Evolutionary conservation across 331 rosid species (phyloP), one percentile per base, ranked within the genome.

Genomic region (Rosa hybrid): DNA sequence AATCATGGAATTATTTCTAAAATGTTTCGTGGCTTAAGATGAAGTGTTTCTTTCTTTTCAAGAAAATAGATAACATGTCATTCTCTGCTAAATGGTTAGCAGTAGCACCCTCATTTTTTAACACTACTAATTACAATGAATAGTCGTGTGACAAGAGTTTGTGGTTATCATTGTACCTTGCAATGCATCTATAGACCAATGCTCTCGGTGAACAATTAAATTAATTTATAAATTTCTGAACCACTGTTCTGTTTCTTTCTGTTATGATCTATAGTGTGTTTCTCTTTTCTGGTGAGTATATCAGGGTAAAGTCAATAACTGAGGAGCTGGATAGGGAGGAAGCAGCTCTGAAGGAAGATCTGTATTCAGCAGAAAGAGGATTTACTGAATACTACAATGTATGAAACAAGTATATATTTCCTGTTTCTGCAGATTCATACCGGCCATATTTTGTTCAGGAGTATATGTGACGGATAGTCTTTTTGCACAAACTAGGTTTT

Each of bases 271-370:
- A n/a, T 76, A 56, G 12, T 57, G 38, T 41, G 23, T 8, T 57
- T 42, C 27, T 51, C 51, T 42, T 53, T 69, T 80, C 73, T 27
- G 77, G 64, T 78, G 53, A 73, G 56, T 72, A 14, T 83, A 74
- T 82, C 87, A 93, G 99, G 88, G 94, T 93, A 83, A 91, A 93
- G 86, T 81, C 89, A 87, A 88, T 93, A 81, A 96, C 88, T 49
- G 97, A 90, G 86, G 99, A 93, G 82, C 87, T 89, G 75, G 97
- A 93, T 83, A 88, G 91, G 89, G 98, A 96, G 83, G 99, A 93
- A 90, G 85, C 90, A 56, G 94, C 96, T 72, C 72, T 96, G 72
- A 85, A 94, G 30, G 94, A 91, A 62, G 99, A 96, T 75, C 94
- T 91, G 68, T 93, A 90, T 81, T 86, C 95, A 34, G 94, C 95